Conservation (phyloP, 768 basidiomycete genomes). For the Russula sp. region DNA sequence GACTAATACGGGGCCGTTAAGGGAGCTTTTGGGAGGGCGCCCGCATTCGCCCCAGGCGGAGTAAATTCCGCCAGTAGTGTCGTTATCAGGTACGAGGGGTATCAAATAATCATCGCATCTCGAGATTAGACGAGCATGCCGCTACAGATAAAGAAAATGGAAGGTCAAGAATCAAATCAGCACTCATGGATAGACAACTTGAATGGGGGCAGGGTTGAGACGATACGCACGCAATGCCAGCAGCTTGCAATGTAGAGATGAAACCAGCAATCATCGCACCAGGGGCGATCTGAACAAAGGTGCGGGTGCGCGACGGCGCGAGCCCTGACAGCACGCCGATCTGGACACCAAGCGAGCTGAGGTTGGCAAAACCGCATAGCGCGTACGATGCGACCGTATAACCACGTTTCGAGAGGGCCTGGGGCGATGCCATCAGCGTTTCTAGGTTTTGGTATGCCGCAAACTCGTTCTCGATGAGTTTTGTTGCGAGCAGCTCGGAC, state of each 20-base stretch:
- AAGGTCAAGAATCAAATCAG: background rate
- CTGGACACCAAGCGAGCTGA: constrained; percentile 83
- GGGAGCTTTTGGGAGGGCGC: no score
- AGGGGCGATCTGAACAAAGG: constrained; percentile 64
- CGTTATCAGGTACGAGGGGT: no score
- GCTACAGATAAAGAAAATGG: constrained; percentile 18
- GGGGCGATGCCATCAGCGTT: constrained; percentile 42
- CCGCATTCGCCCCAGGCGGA: no score
- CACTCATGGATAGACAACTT: background rate
- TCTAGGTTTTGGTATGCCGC: constrained; percentile 65
- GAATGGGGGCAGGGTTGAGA: background rate
- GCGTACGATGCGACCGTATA: constrained; percentile 84
- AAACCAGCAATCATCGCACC: constrained; percentile 74
- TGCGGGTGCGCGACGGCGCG: constrained; percentile 63
- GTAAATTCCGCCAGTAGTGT: no score
- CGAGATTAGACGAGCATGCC: constrained; percentile 36
- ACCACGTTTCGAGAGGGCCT: constrained; percentile 66
- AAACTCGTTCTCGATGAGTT: constrained; percentile 86
- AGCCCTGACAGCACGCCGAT: constrained; percentile 70
- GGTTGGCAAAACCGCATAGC: constrained; percentile 88
- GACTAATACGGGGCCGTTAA: no score
- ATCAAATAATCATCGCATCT: background rate
- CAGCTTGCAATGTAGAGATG: constrained; percentile 60
- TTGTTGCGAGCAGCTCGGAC: constrained; percentile 77
- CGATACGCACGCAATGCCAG: constrained; percentile 52